These are phyloP conservation scores for Termitomyces titanicus DNA, from an alignment of 768 basidiomycete species.

Conservation along the genomic window DNA sequence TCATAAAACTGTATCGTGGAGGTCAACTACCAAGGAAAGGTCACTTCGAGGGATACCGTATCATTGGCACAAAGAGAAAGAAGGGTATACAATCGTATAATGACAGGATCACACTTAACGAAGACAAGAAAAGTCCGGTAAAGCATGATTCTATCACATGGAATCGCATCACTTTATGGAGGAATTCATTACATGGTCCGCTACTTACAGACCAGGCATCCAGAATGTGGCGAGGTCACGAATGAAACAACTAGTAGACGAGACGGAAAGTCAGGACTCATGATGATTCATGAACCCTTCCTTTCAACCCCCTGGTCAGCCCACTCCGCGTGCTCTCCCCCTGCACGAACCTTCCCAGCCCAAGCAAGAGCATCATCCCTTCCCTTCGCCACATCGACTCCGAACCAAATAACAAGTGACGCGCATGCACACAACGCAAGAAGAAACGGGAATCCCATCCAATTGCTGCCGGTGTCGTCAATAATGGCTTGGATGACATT, in stretches of 20 bases:
- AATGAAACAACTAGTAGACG: too few species aligned
- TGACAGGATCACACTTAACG: too few species aligned
- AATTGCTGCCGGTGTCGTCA: slow-evolving; percentile 64
- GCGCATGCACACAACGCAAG: slow-evolving; percentile 68
- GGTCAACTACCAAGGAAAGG: too few species aligned
- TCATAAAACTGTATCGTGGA: too few species aligned
- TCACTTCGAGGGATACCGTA: too few species aligned
- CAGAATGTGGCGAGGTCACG: not conserved
- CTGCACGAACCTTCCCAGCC: slow-evolving; percentile 32
- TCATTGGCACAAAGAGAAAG: too few species aligned
- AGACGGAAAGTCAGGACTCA: not conserved
- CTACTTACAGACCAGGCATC: not conserved
- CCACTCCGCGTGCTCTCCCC: not conserved
- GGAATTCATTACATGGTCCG: too few species aligned
- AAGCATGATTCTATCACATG: not conserved
- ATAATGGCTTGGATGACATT: slow-evolving; percentile 86
- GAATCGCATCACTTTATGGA: not conserved
- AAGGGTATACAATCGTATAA: not conserved
- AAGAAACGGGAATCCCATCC: slow-evolving; percentile 83
- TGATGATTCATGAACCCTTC: not conserved
- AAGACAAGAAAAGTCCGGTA: not conserved
- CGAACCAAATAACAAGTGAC: slow-evolving; percentile 76
- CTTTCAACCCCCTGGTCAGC: not conserved
- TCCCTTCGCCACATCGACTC: slow-evolving; percentile 61
- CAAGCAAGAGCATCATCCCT: slow-evolving; percentile 57